A percentile compares a stretch with the other conserved stretches of the same genome.
Evolutionary conservation across 2,329 filamentous ascomycete genomes (phyloP).

Genomic region (Cryphonectria parasitica): DNA sequence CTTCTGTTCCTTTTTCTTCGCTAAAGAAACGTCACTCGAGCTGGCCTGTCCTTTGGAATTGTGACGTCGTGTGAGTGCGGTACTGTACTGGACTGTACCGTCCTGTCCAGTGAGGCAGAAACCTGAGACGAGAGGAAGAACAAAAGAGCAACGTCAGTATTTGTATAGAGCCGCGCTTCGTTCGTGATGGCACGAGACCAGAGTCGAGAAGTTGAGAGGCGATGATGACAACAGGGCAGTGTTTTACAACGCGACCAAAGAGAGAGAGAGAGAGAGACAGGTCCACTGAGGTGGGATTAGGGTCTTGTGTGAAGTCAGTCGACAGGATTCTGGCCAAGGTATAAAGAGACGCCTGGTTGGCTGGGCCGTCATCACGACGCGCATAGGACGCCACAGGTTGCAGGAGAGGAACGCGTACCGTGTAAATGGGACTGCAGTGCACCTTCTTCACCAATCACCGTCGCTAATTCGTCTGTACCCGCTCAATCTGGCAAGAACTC

Average conservation of each 20-base stretch:
- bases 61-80: background rate
- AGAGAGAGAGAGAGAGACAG: background rate
- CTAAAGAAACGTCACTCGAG: background rate
- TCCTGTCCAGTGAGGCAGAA: background rate
- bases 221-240: background rate
- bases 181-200: constrained; percentile 4
- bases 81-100: background rate
- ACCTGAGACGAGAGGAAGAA: background rate
- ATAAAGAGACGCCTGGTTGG: constrained; percentile 6
- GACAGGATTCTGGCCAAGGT: background rate
- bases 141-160: background rate
- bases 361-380: constrained; percentile 12
- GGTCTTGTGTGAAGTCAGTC: background rate
- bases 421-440: constrained; percentile 19
- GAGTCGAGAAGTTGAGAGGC: background rate
- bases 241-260: constrained; percentile 12
- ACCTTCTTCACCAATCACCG: constrained; percentile 13
- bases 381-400: constrained; percentile 11
- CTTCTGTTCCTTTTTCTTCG: background rate
- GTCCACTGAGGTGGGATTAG: background rate
- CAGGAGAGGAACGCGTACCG: constrained; percentile 17
- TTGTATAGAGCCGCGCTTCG: background rate
- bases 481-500: constrained; percentile 10
- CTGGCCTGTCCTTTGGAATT: background rate
- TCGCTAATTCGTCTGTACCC: constrained; percentile 15